Evolutionary conservation across 768 basidiomycete genomes (phyloP), one percentile per base, ranked within the genome.

Genomic region (Naganishia kalamii): DNA sequence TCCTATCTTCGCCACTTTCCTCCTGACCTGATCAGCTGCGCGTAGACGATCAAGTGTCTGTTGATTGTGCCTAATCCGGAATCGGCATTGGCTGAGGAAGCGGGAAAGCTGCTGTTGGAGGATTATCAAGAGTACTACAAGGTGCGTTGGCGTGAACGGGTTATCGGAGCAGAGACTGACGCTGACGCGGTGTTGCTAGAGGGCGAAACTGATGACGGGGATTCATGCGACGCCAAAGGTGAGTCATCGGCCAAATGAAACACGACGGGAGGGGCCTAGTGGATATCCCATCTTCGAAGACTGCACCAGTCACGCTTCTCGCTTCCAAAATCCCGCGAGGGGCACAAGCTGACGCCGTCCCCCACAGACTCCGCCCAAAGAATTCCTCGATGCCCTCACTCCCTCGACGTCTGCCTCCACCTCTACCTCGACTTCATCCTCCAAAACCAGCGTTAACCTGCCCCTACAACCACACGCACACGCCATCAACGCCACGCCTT

Each of bases 51-150:
- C 69, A 93, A 92, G 77, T 96, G 93, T 74, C 85, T 98, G 49
- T 84, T 98, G 68, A 97, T 98, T 70, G 92, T 92, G 74, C 93
- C 93, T 32, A 96, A 96, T 75, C 91, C 94, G 33, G 93, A 97
- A 77, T 93, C 90, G 8, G 94, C 93, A 0, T 81, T 97, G 51
- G 92, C 97, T 76, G 93, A 97, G 75, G 91, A 96, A 75, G 93
- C 93, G 0, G 94, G 93, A 25, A 94, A 92, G 77, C 82, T 94
- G 54, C 79, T 96, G 41, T 81, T 94, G 49, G 77, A 94, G 74
- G 86, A 93, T 67, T 98, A 96, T 76, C 85, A 87, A 51, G 87
- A 84, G 71, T 97, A 94, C 74, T 90, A 86, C 77, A 77, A 76
- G 70, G 76, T 75, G 29, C 54, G 27, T 44, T 25, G 17, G 63